Evolutionary conservation across 2,329 filamentous ascomycete genomes (phyloP).

Genomic region (Pseudogymnoascus sp.): DNA sequence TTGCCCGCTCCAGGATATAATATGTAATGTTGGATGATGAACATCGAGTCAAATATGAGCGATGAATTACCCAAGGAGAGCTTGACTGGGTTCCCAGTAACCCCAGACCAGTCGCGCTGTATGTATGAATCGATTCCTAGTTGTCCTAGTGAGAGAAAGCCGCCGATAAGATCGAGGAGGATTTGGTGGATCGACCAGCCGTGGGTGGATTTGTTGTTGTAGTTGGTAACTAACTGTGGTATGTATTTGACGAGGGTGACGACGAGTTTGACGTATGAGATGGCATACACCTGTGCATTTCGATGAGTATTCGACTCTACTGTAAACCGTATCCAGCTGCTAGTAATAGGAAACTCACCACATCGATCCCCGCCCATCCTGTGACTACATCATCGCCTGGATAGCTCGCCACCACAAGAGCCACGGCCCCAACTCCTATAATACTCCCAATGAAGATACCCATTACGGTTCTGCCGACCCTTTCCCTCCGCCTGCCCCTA

Average conservation of each 20-base stretch:
- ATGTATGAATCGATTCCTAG: slow-evolving; percentile 78
- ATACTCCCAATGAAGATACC: slow-evolving; percentile 65
- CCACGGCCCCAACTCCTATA: slow-evolving; percentile 43
- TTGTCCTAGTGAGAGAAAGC: slow-evolving; percentile 73
- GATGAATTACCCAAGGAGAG: slow-evolving; percentile 78
- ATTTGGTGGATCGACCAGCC: slow-evolving; percentile 87
- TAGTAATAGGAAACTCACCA: slow-evolving; percentile 29
- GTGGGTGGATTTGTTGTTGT: slow-evolving; percentile 71
- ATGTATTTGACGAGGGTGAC: slow-evolving; percentile 90
- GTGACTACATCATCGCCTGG: slow-evolving; percentile 34
- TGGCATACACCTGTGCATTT: slow-evolving; percentile 44
- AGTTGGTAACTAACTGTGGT: slow-evolving; percentile 79
- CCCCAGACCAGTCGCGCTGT: slow-evolving; percentile 79
- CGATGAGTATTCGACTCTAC: slow-evolving; percentile 14
- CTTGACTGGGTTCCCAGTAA: slow-evolving; percentile 89
- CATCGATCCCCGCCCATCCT: slow-evolving; percentile 57
- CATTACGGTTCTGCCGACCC: slow-evolving; percentile 53
- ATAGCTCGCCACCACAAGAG: slow-evolving; percentile 37
- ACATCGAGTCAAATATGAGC: slow-evolving; percentile 78
- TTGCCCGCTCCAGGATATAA: slow-evolving; percentile 50
- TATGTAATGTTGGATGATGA: slow-evolving; percentile 82
- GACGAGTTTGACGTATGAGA: slow-evolving; percentile 83
- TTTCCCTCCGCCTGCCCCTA: slow-evolving; percentile 46
- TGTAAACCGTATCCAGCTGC: neutral
- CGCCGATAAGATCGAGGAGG: slow-evolving; percentile 74